Conservation (phyloP, 345 rosid genomes). For the Citrus glauca region DNA sequence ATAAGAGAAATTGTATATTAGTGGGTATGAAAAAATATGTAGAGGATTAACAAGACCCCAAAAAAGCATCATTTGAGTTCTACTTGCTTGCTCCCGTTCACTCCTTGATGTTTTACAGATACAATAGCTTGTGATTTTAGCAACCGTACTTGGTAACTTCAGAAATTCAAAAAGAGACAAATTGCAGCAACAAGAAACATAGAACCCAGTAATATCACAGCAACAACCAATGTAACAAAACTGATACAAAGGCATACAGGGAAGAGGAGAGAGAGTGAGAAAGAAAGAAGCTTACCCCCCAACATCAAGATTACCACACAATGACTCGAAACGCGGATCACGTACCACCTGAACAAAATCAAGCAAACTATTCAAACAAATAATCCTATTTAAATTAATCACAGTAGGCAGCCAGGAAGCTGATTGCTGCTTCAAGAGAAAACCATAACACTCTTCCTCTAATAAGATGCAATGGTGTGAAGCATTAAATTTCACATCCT, state of each 20-base stretch:
- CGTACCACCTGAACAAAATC: constrained; percentile 40
- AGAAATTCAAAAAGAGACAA: not conserved
- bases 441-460: not conserved
- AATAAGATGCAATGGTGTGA: not conserved
- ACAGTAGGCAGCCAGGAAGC: not conserved
- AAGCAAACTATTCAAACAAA: not conserved
- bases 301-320: constrained; percentile 56
- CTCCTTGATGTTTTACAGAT: not conserved
- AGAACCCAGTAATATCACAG: not conserved
- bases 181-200: not conserved
- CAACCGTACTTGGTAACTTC: not conserved
- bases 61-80: not conserved
- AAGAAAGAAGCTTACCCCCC: constrained; percentile 45
- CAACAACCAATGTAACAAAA: not conserved
- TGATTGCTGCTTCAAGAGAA: not conserved
- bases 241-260: not conserved
- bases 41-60: not conserved
- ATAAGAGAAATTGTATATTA: not conserved
- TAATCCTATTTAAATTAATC: not conserved
- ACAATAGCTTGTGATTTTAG: not conserved
- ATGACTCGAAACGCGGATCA: constrained; percentile 79
- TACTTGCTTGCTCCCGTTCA: not conserved
- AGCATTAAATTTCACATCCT: not conserved
- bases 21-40: not conserved
- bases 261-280: not conserved